Conservation (phyloP, 192 early-diverging fungal genomes). For the Kappamyces sp. region DNA sequence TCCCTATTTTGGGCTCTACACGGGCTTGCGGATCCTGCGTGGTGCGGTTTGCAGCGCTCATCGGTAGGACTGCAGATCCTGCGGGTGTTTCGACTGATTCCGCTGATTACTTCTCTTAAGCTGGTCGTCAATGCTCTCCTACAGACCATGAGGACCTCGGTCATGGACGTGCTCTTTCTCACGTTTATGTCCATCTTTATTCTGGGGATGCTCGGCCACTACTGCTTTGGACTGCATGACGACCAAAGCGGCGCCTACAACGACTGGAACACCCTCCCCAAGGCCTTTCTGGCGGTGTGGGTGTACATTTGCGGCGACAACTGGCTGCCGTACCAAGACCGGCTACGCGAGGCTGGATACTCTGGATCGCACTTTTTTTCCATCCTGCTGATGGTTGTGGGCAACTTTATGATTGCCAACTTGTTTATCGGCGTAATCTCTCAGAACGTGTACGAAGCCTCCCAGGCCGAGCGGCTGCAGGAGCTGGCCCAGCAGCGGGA, state of each 20-base stretch:
- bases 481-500: constrained; percentile 18
- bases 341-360: constrained; percentile 25
- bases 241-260: neutral
- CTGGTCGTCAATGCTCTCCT: constrained; percentile 39
- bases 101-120: constrained; percentile 28
- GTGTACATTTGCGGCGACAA: constrained; percentile 37
- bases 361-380: constrained; percentile 27
- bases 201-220: constrained; percentile 39
- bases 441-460: constrained; percentile 43
- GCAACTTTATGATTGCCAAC: constrained; percentile 46
- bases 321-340: constrained; percentile 36
- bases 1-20: too few species aligned
- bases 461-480: constrained; percentile 26
- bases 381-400: constrained; percentile 36
- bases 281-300: constrained; percentile 28
- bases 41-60: too few species aligned
- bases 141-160: constrained; percentile 30
- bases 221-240: constrained; percentile 33
- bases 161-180: constrained; percentile 38
- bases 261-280: constrained; percentile 24
- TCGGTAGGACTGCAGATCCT: constrained; percentile 23
- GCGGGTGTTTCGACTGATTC: constrained; percentile 23
- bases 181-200: constrained; percentile 41
- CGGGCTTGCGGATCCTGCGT: too few species aligned
- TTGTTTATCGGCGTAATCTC: constrained; percentile 47